Base-by-base conservation (phyloP, 371 early-diverging fungal species). In the Rhizopus stolonifer region DNA sequence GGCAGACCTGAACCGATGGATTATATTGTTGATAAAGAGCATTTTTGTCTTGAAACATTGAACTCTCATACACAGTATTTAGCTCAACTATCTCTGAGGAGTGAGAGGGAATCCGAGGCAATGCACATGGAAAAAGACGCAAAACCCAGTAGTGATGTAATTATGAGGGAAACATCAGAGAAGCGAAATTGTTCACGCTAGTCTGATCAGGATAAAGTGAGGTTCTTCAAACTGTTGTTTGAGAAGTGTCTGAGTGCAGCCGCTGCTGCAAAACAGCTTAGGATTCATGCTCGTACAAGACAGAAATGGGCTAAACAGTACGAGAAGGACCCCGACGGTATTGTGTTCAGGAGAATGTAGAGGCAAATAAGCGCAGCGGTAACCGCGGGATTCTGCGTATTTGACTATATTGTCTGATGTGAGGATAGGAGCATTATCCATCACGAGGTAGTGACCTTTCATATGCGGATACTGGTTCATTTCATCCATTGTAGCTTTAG, bases 11-110 rank as follows among this genome's bases (percentile, higher is more conserved):
- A 48, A 33, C 31, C 48, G 32, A 48, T 33, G 19, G 48, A 55
- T 55, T 60, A 54, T 53, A 56, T 61, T 45, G 50, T 53, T 54
- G 57, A 53, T 40, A 45, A 52, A 39, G 47, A 54, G 36, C 56
- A 56, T 22, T 48, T 32, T 55, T 31, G 42, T 26, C 55, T 55
- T 47, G 54, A 54, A 54, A 39, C 54, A 26, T 44, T 54, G 47
- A 55, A 49, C 17, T 49, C 50, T 32, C 32, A 49, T 49, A 49
- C 56, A 43, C 33, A 56, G 34, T 56, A 44, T 36, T 43, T 49
- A 31, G 24, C 49, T 56, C 24, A 34, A 8, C n/a, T 49, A 32
- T 24, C n/a, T 45, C 22, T 13, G 22, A 31, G 32, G 38, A 34
- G 34, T 9, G 32, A 25, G 14, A 54, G 39, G 15, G 10, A 21